Evolutionary conservation across 2,329 filamentous ascomycete species (phyloP), one percentile per base, ranked within the genome.

Genomic region (Amauroascus niger): DNA sequence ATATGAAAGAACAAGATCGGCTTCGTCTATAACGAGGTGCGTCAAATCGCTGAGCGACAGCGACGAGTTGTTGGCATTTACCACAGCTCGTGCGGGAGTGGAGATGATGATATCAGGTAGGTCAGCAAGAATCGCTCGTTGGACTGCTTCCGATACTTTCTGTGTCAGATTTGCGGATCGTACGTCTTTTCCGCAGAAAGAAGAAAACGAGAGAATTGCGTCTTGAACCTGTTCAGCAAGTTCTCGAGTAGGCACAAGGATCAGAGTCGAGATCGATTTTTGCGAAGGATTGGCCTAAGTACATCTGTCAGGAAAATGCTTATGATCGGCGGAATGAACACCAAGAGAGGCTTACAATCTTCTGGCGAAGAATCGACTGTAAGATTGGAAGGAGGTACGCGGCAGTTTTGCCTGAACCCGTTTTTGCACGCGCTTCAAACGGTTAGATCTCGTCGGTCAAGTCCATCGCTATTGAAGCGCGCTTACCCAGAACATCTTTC

Each of bases 381-480:
- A 98, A 72, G n/a, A 95, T 79, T 1, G 93, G 93, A 40, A 98
- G 77, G 6, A 95, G 75, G 67, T 97, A 97, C 48, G 93, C 91
- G n/a, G 88, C 88, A 9, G 93, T 98, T 77, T 98, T 98, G 61
- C 93, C 93, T 3, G 90, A 95, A 11, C 93, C 93, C 4, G 93
- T 97, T 70, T 91, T 94, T 35, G 91, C 88, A 65, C 91, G 89
- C 52, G 89, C 90, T 78, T 57, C 49, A n/a, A 50, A 50, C 1
- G 20, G 14, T n/a, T 16, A 22, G 13, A 5, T 22, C 5, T 11
- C 3, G 43, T 33, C 7, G 2, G n/a, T 40, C 18, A 16, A 8
- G 16, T 43, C 4, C 1, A 20, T 1, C 26, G 8, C 26, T 40
- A n/a, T 20, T 13, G 7, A 33, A 9, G 8, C 35, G 20, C 1